Evolutionary conservation across 1,284 basidiomycete genomes (phyloP).

Genomic region (Wolfiporia cocos): DNA sequence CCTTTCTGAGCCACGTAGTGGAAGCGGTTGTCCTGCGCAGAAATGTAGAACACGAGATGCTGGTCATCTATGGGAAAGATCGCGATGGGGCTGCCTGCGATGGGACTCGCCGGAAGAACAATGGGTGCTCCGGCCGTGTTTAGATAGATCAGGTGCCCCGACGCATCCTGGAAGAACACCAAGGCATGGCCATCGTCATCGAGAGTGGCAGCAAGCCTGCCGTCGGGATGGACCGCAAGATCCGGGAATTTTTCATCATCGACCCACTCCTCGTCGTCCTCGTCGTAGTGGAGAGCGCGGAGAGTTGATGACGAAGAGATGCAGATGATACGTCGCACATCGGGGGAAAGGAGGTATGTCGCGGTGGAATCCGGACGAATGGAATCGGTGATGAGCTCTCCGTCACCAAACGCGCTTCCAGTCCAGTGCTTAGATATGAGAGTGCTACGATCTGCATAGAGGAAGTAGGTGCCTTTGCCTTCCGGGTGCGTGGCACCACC

Average conservation of each 20-base stretch:
- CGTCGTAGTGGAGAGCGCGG: constrained; percentile 2
- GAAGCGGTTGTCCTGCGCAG: neutral
- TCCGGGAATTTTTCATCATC: neutral
- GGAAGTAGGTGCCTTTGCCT: constrained; percentile 3
- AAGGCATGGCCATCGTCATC: neutral
- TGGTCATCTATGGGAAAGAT: neutral
- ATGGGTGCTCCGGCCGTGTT: neutral
- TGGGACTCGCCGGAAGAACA: constrained; percentile 2
- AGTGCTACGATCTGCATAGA: constrained; percentile 3
- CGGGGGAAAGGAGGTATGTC: constrained; percentile 1
- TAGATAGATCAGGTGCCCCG: constrained; percentile 1
- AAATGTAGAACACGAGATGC: constrained; percentile 4
- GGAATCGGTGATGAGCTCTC: constrained; percentile 3
- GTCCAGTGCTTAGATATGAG: constrained; percentile 6
- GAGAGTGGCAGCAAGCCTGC: constrained; percentile 3
- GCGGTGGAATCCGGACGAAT: constrained; percentile 4
- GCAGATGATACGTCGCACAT: neutral
- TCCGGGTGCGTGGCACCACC: constrained; percentile 2
- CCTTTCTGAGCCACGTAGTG: constrained; percentile 1
- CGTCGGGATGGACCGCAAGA: constrained; percentile 1
- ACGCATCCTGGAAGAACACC: constrained; percentile 5
- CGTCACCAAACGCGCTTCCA: constrained; percentile 3
- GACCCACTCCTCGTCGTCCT: constrained; percentile 8
- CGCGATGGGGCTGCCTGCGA: constrained; percentile 1
- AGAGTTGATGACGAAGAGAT: constrained; percentile 2